Evolutionary conservation across 768 basidiomycete species (phyloP), one percentile per base, ranked within the genome.

Genomic region (Amanita phalloides): DNA sequence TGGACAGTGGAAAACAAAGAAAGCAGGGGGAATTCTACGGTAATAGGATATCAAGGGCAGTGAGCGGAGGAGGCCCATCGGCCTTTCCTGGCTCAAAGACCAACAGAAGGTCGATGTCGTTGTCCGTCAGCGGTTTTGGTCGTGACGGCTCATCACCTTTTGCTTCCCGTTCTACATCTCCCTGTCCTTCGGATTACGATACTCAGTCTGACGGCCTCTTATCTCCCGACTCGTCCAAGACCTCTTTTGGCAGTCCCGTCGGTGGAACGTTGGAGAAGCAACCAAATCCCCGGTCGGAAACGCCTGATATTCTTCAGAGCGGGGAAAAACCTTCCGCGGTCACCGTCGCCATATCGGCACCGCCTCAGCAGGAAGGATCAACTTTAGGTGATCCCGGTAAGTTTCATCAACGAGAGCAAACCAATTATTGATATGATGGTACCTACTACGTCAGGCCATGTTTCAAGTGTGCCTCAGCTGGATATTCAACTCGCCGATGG

Each of bases 1-100:
- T 72, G 32, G 75, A 73, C 23, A 70, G 73, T 48, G 71, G 67
- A 10, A 69, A 72, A 42, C 61, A 70, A 38, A 75, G 70, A 61
- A 76, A 74, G 57, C 75, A 76, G 48, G 77, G 79, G 41, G 85
- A 88, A 66, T 66, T 87, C 32, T 86, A 87, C 60, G 87, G 84
- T 20, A 89, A 89, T 64, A 73, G 86, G 36, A 76, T 88, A 30
- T 78, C 72, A n/a, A 61, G 65, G 11, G 64, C 68, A 23, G 60
- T 67, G 25, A 51, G 61, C 32, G 58, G 60, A 23, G 58, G 60
- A 23, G 52, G 53, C n/a, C 54, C 61, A n/a, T 62, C 62, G 23
- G 48, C 53, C 33, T 52, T 51, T 54, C 56, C 53, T 32, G 51
- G 48, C 13, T 37, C 36, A 21, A 20, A 45, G 25, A 14, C 11